Percentiles rank a stretch among this genome's conserved stretches.
phyloP scores from a whole-genome alignment of 345 rosid genomes.

The Melaleuca quinquenervia region DNA sequence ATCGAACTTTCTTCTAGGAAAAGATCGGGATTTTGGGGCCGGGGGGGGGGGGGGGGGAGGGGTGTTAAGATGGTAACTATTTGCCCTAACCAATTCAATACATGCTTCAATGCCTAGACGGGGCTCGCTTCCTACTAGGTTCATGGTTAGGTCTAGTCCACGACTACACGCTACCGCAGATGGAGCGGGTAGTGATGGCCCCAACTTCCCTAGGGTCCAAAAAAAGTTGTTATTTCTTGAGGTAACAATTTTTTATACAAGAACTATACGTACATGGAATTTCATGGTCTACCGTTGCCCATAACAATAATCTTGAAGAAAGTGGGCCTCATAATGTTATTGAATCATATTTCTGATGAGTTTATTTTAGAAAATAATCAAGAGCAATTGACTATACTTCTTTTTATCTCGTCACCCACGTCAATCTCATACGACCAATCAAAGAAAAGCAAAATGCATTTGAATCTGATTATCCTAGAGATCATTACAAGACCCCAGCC shows the following conservation, averaged over 20 bases:
- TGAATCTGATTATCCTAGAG: not conserved
- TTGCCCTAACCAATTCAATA: no score
- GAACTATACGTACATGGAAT: not conserved
- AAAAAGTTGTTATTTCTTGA: no score
- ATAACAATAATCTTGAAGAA: not conserved
- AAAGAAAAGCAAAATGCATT: not conserved
- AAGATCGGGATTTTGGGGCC: no score
- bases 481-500: not conserved
- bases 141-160: not conserved
- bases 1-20: no score
- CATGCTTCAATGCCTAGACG: not conserved
- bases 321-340: not conserved
- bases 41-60: no score
- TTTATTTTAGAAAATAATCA: not conserved
- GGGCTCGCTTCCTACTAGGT: not conserved
- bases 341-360: not conserved
- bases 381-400: not conserved
- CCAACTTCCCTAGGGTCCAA: not conserved
- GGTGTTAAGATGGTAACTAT: no score
- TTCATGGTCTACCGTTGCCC: accelerated
- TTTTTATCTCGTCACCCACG: not conserved
- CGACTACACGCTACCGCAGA: accelerated
- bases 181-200: not conserved
- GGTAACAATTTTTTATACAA: not conserved
- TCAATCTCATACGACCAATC: not conserved